phyloP scores from a whole-genome alignment of 2,329 filamentous ascomycete species.

The Cadophora luteo-olivacea region DNA sequence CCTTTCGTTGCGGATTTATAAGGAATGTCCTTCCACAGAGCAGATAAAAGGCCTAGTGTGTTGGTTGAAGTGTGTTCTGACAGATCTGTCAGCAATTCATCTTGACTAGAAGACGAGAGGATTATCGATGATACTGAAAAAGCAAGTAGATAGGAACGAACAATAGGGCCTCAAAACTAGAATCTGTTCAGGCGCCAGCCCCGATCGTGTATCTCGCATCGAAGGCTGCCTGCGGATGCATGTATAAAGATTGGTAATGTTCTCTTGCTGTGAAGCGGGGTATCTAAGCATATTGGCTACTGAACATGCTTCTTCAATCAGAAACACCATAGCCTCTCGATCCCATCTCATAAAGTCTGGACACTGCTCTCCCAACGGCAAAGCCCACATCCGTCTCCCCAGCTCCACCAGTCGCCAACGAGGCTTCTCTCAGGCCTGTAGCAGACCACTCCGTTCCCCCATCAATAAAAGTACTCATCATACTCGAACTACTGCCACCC shows the following conservation, averaged over 20 bases:
- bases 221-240: not conserved
- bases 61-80: too few relatives aligned
- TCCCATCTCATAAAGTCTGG: slow-evolving; percentile 28
- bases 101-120: too few relatives aligned
- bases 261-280: not conserved
- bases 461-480: slow-evolving; percentile 28
- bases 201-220: not conserved
- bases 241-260: not conserved
- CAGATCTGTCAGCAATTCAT: too few relatives aligned
- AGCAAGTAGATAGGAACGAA: not conserved
- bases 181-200: not conserved
- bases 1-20: too few relatives aligned
- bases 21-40: too few relatives aligned
- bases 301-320: slow-evolving; percentile 12
- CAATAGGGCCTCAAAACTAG: not conserved
- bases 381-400: slow-evolving; percentile 28
- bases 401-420: slow-evolving; percentile 23
- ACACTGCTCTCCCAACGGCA: slow-evolving; percentile 28
- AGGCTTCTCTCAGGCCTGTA: slow-evolving; percentile 23
- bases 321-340: slow-evolving; percentile 20
- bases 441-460: slow-evolving; percentile 27
- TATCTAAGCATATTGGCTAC: not conserved
- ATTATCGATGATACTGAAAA: not conserved
- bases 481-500: slow-evolving; percentile 27
- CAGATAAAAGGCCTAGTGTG: too few relatives aligned